Evolutionary conservation across 1,139 yeast genomes (phyloP).

Genomic region (Nakaseomyces uthaithaninus): DNA sequence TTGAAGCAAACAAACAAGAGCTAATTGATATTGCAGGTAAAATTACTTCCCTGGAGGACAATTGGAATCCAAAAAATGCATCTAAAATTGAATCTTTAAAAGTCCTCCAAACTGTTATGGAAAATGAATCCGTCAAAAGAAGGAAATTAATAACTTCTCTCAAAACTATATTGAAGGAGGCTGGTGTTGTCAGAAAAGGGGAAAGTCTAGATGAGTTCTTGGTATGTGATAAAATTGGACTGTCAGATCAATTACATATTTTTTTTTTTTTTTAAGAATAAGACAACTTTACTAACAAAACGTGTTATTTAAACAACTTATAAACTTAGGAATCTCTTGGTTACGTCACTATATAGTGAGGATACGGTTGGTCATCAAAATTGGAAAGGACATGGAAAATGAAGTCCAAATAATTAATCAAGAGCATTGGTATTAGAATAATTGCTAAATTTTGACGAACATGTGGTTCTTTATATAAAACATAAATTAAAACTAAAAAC

Average conservation of each 20-base stretch:
- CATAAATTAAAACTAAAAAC: not conserved
- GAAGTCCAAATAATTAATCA: no score
- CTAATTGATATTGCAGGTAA: conserved; percentile 10
- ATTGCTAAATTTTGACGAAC: no score
- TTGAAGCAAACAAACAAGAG: conserved; percentile 11
- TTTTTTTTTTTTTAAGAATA: not conserved
- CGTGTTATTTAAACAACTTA: conserved; percentile 6
- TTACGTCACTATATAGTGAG: conserved; percentile 11
- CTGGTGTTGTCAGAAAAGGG: conserved; percentile 14
- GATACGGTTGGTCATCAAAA: no score
- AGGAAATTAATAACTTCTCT: conserved; percentile 14
- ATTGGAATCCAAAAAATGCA: conserved; percentile 18
- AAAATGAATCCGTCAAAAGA: conserved; percentile 16
- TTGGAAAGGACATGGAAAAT: no score
- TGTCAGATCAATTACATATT: conserved; percentile 18
- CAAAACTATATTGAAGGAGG: conserved; percentile 19
- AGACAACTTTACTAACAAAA: conserved; percentile 7
- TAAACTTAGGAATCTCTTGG: conserved; percentile 20
- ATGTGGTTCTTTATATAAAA: no score
- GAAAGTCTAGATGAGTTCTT: conserved; percentile 20
- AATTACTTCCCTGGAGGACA: conserved; percentile 12
- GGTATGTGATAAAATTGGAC: conserved; percentile 22
- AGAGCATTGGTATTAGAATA: no score
- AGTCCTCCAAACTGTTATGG: conserved; percentile 12
- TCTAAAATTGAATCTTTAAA: conserved; percentile 10